Percentiles rank a stretch among this genome's conserved stretches.
Conservation (phyloP, 768 basidiomycete genomes). For the Leccinum truebloodii region DNA sequence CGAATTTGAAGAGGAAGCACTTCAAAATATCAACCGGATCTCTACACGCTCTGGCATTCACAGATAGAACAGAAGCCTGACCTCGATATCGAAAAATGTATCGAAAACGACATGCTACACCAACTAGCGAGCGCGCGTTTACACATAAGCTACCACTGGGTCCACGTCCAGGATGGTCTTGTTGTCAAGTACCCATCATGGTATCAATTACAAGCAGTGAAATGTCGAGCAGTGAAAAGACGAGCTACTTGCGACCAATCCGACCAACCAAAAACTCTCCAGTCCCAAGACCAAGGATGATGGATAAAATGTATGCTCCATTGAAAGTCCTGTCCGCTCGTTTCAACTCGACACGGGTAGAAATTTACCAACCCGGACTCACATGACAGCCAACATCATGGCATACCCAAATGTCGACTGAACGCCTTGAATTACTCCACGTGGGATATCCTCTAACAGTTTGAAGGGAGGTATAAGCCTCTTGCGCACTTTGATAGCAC, state of each 20-base stretch:
- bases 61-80: background rate
- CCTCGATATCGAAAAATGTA: background rate
- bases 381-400: slow-evolving; percentile 86
- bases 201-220: background rate
- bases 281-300: slow-evolving; percentile 67
- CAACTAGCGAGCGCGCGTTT: background rate
- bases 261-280: slow-evolving; percentile 77
- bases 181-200: background rate
- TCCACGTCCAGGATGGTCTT: background rate
- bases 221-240: background rate
- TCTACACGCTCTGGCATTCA: background rate
- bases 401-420: slow-evolving; percentile 65
- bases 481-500: slow-evolving; percentile 12
- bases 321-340: slow-evolving; percentile 72
- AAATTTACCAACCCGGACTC: slow-evolving; percentile 24
- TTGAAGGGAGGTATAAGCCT: slow-evolving; percentile 60
- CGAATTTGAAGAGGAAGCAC: background rate
- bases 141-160: background rate
- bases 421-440: slow-evolving; percentile 63
- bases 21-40: background rate
- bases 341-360: slow-evolving; percentile 9
- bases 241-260: slow-evolving; percentile 32
- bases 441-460: slow-evolving; percentile 62
- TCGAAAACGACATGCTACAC: background rate
- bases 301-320: slow-evolving; percentile 70